A percentile compares a stretch with the other conserved stretches of the same genome.
Evolutionary conservation across 208 protist species (phyloP).

Genomic region (Acanthamoeba polyphaga): DNA sequence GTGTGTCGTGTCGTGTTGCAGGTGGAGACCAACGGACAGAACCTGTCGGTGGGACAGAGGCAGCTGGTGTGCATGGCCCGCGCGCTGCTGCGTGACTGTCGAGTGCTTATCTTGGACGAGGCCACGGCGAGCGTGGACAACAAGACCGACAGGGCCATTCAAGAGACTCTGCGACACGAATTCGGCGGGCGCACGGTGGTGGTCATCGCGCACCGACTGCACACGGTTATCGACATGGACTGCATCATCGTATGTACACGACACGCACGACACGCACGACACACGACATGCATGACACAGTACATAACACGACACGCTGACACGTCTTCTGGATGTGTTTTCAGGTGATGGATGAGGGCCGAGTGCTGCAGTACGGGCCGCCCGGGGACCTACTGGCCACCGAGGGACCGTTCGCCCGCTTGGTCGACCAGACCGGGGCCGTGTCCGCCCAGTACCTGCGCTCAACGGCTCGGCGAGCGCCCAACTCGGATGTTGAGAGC

Average conservation of each 20-base stretch:
- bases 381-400: neutral
- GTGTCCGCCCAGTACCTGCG: neutral
- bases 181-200: constrained; percentile 86
- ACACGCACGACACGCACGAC: neutral
- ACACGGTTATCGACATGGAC: constrained; percentile 86
- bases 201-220: constrained; percentile 87
- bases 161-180: constrained; percentile 87
- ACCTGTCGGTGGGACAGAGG: constrained; percentile 87
- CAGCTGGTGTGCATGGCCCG: constrained; percentile 85
- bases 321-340: neutral
- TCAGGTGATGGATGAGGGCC: constrained; percentile 41
- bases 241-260: neutral
- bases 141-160: constrained; percentile 88
- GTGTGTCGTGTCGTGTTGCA: neutral
- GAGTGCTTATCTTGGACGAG: constrained; percentile 88
- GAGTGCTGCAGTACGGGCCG: constrained; percentile 8
- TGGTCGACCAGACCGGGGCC: constrained; percentile 21
- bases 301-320: neutral
- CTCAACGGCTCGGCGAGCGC: neutral
- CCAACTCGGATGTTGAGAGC: neutral
- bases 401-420: neutral
- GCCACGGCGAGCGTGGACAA: constrained; percentile 86
- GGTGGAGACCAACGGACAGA: constrained; percentile 76
- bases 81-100: constrained; percentile 80
- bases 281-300: neutral